A percentile compares a stretch with the other conserved stretches of the same genome.
Evolutionary conservation across 1,139 yeast species (phyloP).

Genomic region (Pichia sp.): DNA sequence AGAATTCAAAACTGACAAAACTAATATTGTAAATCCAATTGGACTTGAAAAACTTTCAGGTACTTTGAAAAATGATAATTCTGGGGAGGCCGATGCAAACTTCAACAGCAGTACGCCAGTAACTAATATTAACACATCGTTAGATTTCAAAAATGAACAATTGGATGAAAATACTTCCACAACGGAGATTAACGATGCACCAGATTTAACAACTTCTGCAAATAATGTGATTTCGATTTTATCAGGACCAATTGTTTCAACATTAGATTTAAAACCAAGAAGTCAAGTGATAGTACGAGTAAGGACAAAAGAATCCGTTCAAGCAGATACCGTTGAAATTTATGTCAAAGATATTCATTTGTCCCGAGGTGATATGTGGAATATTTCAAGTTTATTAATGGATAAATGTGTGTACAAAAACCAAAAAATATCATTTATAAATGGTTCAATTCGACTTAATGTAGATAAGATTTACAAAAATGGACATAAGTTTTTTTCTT

Average conservation of each 20-base stretch:
- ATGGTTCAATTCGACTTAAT: constrained; percentile 51
- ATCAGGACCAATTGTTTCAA: constrained; percentile 55
- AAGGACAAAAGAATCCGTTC: constrained; percentile 44
- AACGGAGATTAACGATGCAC: neutral
- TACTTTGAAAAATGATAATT: too few species aligned
- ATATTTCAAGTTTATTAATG: constrained; percentile 55
- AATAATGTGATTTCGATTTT: constrained; percentile 40
- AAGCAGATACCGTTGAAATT: constrained; percentile 78
- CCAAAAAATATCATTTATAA: constrained; percentile 60
- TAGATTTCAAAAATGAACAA: constrained; percentile 2
- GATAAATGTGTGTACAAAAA: constrained; percentile 61
- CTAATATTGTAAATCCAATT: neutral
- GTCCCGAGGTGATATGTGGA: constrained; percentile 94
- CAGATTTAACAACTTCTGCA: neutral
- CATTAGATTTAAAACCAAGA: constrained; percentile 63
- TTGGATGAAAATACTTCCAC: neutral
- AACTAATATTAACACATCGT: too few species aligned
- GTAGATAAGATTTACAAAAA: constrained; percentile 64
- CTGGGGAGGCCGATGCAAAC: too few species aligned
- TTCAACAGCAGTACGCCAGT: neutral
- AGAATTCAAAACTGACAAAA: constrained; percentile 10
- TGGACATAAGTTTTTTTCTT: constrained; percentile 60
- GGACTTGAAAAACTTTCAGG: neutral
- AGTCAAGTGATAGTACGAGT: constrained; percentile 53
- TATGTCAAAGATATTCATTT: constrained; percentile 75